phyloP scores from a whole-genome alignment of 1,139 yeast genomes.

The Chernovozyma sophiae-reginae region DNA sequence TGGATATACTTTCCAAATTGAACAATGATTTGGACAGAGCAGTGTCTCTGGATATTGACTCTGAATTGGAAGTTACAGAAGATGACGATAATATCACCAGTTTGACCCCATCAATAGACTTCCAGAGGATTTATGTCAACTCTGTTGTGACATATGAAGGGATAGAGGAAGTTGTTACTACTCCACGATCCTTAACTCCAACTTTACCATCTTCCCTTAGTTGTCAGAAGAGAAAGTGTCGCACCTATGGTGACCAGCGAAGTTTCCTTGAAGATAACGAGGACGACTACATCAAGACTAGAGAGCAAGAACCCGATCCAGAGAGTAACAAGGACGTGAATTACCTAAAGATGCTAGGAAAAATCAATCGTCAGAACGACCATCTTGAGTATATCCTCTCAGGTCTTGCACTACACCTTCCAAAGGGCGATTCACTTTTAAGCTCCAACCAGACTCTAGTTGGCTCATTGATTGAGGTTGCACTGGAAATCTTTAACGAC shows the following conservation, averaged over 20 bases:
- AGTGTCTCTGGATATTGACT: not conserved
- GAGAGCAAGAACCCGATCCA: not conserved
- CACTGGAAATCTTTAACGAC: not conserved
- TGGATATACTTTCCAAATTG: constrained; percentile 2
- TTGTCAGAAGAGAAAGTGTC: not conserved
- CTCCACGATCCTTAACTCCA: not conserved
- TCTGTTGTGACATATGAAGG: not conserved
- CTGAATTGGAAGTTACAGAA: not conserved
- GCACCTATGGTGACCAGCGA: constrained; percentile 5
- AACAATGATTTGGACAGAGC: constrained; percentile 1
- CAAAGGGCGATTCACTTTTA: not conserved
- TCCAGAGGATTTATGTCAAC: no score
- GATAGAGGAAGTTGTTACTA: not conserved
- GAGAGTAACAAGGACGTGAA: not conserved
- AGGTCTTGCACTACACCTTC: not conserved
- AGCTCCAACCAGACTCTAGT: constrained; percentile 1
- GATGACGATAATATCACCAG: not conserved
- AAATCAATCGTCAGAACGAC: constrained; percentile 4
- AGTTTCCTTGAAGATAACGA: constrained; percentile 4
- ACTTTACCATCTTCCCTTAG: not conserved
- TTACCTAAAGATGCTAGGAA: constrained; percentile 4
- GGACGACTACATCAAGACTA: not conserved
- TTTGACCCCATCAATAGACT: no score
- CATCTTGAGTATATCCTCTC: constrained; percentile 3
- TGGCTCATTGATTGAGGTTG: constrained; percentile 1